Percentiles rank a stretch among this genome's conserved stretches.
phyloP scores from a whole-genome alignment of 352 stramenopile genomes.

The Phytopythium oedochilum region DNA sequence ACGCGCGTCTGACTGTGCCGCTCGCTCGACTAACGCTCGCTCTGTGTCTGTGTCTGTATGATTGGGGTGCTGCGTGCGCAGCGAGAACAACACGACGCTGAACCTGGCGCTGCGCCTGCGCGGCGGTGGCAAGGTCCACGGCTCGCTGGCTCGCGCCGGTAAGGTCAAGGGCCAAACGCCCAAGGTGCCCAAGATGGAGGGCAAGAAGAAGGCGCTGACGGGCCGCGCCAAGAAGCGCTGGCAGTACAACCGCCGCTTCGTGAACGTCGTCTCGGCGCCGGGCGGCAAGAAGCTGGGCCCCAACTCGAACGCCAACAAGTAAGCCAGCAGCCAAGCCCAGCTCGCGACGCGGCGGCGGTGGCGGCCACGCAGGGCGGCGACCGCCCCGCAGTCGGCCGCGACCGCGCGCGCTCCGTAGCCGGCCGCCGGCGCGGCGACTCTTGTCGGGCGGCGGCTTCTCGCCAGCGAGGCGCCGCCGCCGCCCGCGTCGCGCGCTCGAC shows the following conservation, averaged over 20 bases:
- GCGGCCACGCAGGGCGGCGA: background rate
- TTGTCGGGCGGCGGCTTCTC: too few relatives aligned
- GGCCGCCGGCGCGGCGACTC: background rate
- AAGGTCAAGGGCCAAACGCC: conserved; percentile 99
- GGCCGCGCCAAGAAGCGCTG: conserved; percentile 99
- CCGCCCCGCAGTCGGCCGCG: too few relatives aligned
- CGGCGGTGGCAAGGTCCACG: conserved; percentile 98
- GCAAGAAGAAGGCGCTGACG: conserved; percentile 96
- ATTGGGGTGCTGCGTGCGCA: conserved; percentile 38
- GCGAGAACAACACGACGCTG: conserved; percentile 95
- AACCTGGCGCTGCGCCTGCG: conserved; percentile 95
- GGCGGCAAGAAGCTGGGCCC: conserved; percentile 97
- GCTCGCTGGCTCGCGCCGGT: conserved; percentile 99
- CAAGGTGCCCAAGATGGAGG: conserved; percentile 99
- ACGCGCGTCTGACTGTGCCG: too few relatives aligned
- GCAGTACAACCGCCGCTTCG: conserved; percentile 99
- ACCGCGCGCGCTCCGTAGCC: background rate
- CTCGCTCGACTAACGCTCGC: conserved; percentile 4
- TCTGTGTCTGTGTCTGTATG: conserved; percentile 1
- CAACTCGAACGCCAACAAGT: conserved; percentile 98
- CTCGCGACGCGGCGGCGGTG: background rate
- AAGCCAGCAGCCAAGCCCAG: conserved; percentile 14
- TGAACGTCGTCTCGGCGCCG: conserved; percentile 97
- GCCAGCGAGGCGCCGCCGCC: too few relatives aligned
- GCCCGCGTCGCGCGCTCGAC: background rate